Evolutionary conservation across 2,329 filamentous ascomycete species (phyloP), one percentile per base, ranked within the genome.

Genomic region (Scleromitrula shiraiana): DNA sequence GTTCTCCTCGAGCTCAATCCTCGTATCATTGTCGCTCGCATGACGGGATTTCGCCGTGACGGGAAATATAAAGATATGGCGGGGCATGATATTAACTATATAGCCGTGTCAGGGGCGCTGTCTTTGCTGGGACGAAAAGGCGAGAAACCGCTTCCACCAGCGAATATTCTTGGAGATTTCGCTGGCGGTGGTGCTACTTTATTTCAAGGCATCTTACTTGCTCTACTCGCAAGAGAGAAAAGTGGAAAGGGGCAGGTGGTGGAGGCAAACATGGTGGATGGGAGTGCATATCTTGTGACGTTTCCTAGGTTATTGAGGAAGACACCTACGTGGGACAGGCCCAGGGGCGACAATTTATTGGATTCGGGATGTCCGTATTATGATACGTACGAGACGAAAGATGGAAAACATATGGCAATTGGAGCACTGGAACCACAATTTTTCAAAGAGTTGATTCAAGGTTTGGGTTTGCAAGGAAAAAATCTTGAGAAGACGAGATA

Each of bases 201-300:
- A 35, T 88, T 93, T 59, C 72, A 89, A 50, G 91, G 90, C 0
- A 80, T 97, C 4, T 65, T 96, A 47, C 71, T 96, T 17, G 91
- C 93, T 0, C 67, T 97, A 50, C 60, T 94, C 8, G 74, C 80
- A 12, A 72, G 88, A 27, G 70, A 74, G 41, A 69, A 66, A 36
- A 81, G 73, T 0, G 88, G 88, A 0, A 70, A 68, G 2, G 91
- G 91, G 0, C 91, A 96, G 68, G 83, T 96, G 10, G 89, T 97
- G 7, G 88, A 96, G 68, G 88, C 87, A 14, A 96, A 95, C 66
- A 97, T 97, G 91, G 91, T 96, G 10, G 91, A 97, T 68, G 91
- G 91, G 7, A 79, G 77, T 19, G 78, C 81, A 29, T 91, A 91
- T 65, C 69, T 97, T 22, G 82, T 83, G 1, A 84, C 82, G 0